phyloP scores from a whole-genome alignment of 2,329 filamentous ascomycete genomes.

The Sarocladiaceae sp. region DNA sequence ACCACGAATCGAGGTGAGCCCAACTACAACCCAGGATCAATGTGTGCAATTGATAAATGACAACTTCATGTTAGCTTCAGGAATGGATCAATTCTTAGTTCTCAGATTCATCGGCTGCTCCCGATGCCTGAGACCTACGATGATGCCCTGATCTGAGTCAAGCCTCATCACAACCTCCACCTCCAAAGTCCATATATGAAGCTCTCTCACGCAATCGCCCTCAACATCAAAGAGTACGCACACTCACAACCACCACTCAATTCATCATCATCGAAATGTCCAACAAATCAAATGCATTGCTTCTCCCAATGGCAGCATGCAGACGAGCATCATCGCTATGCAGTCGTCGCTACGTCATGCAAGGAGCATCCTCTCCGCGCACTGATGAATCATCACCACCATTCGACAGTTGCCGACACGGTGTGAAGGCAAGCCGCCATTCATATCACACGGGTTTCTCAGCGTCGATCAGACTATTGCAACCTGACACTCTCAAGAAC shows the following conservation, averaged over 20 bases:
- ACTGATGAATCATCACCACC: conserved; percentile 9
- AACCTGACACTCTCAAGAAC: not conserved
- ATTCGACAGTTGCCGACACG: not conserved
- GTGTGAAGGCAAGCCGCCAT: not conserved
- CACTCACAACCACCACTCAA: not conserved
- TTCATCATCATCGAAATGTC: not conserved
- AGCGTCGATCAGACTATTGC: not conserved
- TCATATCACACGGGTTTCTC: not conserved
- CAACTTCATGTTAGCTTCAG: not conserved
- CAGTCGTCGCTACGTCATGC: not conserved
- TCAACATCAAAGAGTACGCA: too few species aligned
- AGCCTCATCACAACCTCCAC: not conserved
- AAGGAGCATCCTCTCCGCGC: conserved; percentile 5
- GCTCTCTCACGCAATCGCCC: not conserved
- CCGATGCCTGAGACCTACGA: not conserved
- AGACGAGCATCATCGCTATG: not conserved
- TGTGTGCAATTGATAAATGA: not conserved
- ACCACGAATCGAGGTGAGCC: too few species aligned
- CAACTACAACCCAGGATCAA: too few species aligned
- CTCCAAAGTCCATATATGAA: not conserved
- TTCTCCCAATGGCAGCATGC: not conserved
- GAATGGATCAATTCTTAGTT: not conserved
- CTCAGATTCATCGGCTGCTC: not conserved
- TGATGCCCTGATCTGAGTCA: not conserved
- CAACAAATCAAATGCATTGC: not conserved